Evolutionary conservation across 306 rosid genomes (phyloP).

Genomic region (Cyamopsis tetragonoloba): DNA sequence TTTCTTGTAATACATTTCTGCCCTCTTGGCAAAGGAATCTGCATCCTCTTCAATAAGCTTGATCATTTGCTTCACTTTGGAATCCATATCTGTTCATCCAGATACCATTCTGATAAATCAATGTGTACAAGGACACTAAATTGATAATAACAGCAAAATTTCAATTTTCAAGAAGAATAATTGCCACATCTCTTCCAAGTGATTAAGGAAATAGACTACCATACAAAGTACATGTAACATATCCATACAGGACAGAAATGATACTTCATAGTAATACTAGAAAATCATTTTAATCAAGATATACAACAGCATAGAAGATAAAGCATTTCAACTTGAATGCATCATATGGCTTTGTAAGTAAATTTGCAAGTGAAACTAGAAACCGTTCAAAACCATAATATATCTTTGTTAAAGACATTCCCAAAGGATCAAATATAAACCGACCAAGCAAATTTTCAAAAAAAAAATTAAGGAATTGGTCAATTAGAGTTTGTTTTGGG

Average conservation of each 20-base stretch:
- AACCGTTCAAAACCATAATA: neutral
- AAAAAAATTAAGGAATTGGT: neutral
- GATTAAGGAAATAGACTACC: neutral
- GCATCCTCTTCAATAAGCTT: conserved; percentile 96
- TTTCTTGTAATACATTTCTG: conserved; percentile 96
- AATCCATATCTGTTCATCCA: conserved; percentile 67
- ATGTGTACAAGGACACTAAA: neutral
- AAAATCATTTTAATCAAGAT: neutral
- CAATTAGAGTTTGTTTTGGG: neutral
- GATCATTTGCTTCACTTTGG: conserved; percentile 93
- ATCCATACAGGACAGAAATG: neutral
- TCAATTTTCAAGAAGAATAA: neutral
- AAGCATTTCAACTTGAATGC: neutral
- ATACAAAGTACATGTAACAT: conserved; percentile 1
- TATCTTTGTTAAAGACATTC: neutral
- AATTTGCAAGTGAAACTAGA: neutral
- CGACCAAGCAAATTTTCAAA: neutral
- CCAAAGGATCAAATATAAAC: neutral
- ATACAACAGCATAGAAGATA: neutral
- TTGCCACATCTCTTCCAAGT: neutral
- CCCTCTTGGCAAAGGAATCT: conserved; percentile 97
- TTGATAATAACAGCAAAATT: neutral
- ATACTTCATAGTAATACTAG: neutral
- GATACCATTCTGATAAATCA: neutral
- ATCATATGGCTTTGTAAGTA: neutral